Base-by-base conservation (phyloP, 352 stramenopile species). In the Pythium aphanidermatum region DNA sequence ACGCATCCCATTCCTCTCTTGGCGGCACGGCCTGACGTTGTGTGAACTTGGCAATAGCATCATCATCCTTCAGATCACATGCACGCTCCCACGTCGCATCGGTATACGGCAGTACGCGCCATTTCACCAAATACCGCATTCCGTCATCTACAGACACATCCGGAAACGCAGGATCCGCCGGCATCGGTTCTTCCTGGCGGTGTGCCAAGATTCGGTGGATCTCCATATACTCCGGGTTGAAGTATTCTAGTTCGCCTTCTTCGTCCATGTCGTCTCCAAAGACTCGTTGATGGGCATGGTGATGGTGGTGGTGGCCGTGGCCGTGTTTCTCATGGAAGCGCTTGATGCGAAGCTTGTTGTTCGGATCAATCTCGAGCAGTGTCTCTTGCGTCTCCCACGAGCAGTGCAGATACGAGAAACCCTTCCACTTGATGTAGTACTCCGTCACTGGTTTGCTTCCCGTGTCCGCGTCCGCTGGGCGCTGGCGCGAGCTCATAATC, bases 381-480 rank as follows among this genome's bases (percentile, higher is more conserved):
- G 83, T 67, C 28, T 91, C 69, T 8, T 66, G 58, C 0, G 70
- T 74, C 62, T 94, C 82, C 85, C 85, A 95, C 58, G 81, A 84
- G 32, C 74, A 80, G 54, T 95, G 85, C 58, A 95, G 71, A 64
- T 95, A 91, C 37, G 83, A 90, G 44, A 92, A 92, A 11, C 77
- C 80, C 55, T 92, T 93, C 83, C 83, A 95, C 64, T 95, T 95
- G 63, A 95, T 93, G 20, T 83, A 77, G 46, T 93, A 95, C 63
- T 97, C 82, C 2, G 61, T 70, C 20, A 83, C 47, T 1, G 26
- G 26, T 20, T 46, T 36, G n/a, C 27, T 23, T 11, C 29, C 46
- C 33, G n/a, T 35, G 46, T 56, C 17, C 42, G 46, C n/a, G 40
- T 45, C 60, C 2, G 53, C 38, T 9, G 80, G 63, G 17, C 68